A percentile compares a stretch with the other conserved stretches of the same genome.
Evolutionary conservation across 2,329 filamentous ascomycete species (phyloP).

Genomic region (Hypoxylon sp.): DNA sequence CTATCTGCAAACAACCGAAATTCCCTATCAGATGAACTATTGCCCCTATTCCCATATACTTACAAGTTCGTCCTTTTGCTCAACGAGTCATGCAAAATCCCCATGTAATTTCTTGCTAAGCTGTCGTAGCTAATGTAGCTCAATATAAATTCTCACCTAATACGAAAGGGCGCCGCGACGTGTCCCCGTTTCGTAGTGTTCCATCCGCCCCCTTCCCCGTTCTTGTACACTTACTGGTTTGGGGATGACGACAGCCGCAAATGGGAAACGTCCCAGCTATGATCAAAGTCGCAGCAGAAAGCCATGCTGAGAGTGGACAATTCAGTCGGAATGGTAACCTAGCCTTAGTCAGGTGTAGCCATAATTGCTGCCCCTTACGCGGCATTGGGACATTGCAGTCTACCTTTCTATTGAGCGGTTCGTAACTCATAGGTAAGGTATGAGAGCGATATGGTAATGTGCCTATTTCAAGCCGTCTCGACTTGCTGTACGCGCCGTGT

Average conservation of each 20-base stretch:
- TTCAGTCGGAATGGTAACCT: constrained; percentile 14
- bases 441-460: constrained; percentile 9
- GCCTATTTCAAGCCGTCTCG: not conserved
- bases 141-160: constrained; percentile 43
- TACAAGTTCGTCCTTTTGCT: constrained; percentile 16
- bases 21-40: constrained; percentile 32
- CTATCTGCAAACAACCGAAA: constrained; percentile 41
- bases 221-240: constrained; percentile 20
- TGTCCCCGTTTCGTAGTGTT: constrained; percentile 42
- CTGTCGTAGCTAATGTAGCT: constrained; percentile 27
- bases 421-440: constrained; percentile 4
- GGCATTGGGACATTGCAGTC: constrained; percentile 8
- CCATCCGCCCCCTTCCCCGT: constrained; percentile 34
- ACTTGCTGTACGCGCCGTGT: constrained; percentile 21
- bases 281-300: constrained; percentile 26
- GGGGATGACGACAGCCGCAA: constrained; percentile 29
- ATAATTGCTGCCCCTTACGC: constrained; percentile 1
- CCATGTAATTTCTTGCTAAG: constrained; percentile 16
- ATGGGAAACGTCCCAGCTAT: constrained; percentile 23
- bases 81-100: constrained; percentile 22
- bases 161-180: constrained; percentile 36
- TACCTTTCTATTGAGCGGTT: constrained; percentile 8
- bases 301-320: constrained; percentile 18
- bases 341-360: constrained; percentile 14
- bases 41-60: constrained; percentile 26